Conservation (phyloP, 108 stramenopile species). For the Nitzschia putrida region DNA sequence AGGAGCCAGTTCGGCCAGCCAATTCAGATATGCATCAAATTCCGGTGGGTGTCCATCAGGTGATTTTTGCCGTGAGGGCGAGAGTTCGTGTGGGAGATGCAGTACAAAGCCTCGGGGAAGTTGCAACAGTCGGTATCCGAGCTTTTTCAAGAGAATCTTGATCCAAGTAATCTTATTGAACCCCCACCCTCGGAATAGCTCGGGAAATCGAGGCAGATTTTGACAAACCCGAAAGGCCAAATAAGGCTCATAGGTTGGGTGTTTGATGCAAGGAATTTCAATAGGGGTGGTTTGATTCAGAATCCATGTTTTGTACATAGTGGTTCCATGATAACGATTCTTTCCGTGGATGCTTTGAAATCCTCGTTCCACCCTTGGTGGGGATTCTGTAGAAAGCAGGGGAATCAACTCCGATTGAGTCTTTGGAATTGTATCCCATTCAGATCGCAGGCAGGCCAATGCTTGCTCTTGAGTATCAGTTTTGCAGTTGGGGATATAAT, state of each 20-base stretch:
- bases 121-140: slow-evolving; percentile 65
- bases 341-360: slow-evolving; percentile 9
- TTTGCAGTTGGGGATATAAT: slow-evolving; percentile 27
- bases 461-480: slow-evolving; percentile 3
- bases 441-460: slow-evolving; percentile 12
- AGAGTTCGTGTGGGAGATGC: slow-evolving; percentile 74
- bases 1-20: not conserved
- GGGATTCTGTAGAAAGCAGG: not conserved
- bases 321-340: slow-evolving; percentile 67
- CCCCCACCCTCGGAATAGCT: slow-evolving; percentile 70
- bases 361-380: slow-evolving; percentile 4
- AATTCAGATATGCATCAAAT: slow-evolving; percentile 14
- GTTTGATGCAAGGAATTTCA: slow-evolving; percentile 62
- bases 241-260: slow-evolving; percentile 78
- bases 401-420: slow-evolving; percentile 39
- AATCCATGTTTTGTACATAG: slow-evolving; percentile 55
- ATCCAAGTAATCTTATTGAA: slow-evolving; percentile 78
- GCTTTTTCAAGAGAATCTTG: slow-evolving; percentile 54
- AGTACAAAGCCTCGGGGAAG: slow-evolving; percentile 57
- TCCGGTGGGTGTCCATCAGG: not conserved
- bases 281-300: slow-evolving; percentile 34
- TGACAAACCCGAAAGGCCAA: slow-evolving; percentile 62
- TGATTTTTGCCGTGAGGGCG: slow-evolving; percentile 30
- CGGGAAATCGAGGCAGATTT: slow-evolving; percentile 68
- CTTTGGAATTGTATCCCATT: slow-evolving; percentile 61